Conservation (phyloP, 176 grass and related monocot species). For the Typha latifolia region DNA sequence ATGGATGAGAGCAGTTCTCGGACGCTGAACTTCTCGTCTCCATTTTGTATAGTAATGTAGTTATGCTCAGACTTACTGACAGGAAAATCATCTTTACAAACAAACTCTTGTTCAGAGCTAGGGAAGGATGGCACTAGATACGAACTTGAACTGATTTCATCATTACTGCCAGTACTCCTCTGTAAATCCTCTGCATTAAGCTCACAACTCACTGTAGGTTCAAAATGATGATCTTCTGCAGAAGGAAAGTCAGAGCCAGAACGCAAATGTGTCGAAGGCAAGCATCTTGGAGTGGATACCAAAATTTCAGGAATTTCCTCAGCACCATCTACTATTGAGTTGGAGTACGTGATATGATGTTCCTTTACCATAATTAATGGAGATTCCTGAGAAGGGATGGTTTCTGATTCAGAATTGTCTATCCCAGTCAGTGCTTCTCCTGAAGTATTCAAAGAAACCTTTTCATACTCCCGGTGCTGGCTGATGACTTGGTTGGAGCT, state of each 20-base stretch:
- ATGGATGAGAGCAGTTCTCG: slow-evolving; percentile 77
- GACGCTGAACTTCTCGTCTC: slow-evolving; percentile 84
- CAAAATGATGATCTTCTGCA: slow-evolving; percentile 30
- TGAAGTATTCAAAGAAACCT: slow-evolving; percentile 31
- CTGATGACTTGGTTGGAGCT: slow-evolving; percentile 11
- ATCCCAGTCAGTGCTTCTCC: slow-evolving; percentile 17
- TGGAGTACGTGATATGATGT: slow-evolving; percentile 22
- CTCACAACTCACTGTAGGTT: slow-evolving; percentile 30
- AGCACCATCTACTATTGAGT: slow-evolving; percentile 18
- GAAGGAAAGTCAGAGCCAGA: slow-evolving; percentile 20
- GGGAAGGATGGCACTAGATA: slow-evolving; percentile 38
- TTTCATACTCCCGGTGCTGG: slow-evolving; percentile 24
- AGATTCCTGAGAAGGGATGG: slow-evolving; percentile 31
- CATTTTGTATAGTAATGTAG: slow-evolving; percentile 22
- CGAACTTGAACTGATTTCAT: slow-evolving; percentile 27
- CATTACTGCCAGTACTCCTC: slow-evolving; percentile 43
- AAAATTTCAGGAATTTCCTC: slow-evolving; percentile 35
- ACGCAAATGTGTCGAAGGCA: slow-evolving; percentile 22
- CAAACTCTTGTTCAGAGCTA: slow-evolving; percentile 37
- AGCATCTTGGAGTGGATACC: slow-evolving; percentile 33
- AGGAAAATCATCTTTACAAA: slow-evolving; percentile 54
- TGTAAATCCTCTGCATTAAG: slow-evolving; percentile 41
- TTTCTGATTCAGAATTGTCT: slow-evolving; percentile 22
- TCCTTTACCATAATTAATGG: slow-evolving; percentile 21
- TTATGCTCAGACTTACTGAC: slow-evolving; percentile 22